Percentiles rank a stretch among this genome's conserved stretches.
Evolutionary conservation across 139 green algal species (phyloP).

Genomic region (Chlorella sp.): DNA sequence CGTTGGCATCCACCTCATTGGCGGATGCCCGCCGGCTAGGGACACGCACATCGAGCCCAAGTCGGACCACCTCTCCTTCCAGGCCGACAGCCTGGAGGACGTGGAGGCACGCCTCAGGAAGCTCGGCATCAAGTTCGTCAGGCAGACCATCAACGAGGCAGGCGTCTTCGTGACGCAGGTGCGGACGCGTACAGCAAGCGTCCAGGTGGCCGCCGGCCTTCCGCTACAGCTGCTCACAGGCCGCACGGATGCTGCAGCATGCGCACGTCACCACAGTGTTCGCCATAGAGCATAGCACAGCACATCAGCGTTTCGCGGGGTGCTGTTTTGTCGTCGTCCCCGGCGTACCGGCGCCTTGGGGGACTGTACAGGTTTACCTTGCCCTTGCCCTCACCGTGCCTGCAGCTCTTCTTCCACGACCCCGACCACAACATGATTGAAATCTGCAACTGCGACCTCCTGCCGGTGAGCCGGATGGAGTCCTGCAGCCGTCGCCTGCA

Average conservation of each 20-base stretch:
- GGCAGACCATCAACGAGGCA: constrained; percentile 24
- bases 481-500: too few species aligned
- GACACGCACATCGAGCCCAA: constrained; percentile 48
- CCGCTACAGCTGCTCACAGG: too few species aligned
- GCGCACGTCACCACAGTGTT: too few species aligned
- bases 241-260: too few species aligned
- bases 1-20: constrained; percentile 69
- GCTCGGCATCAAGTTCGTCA: constrained; percentile 28
- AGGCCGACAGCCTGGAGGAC: constrained; percentile 31
- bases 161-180: constrained; percentile 26
- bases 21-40: constrained; percentile 22
- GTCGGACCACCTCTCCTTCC: constrained; percentile 66
- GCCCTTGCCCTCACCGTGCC: too few species aligned
- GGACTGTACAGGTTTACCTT: too few species aligned
- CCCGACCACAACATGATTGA: constrained; percentile 71
- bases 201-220: too few species aligned
- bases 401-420: constrained; percentile 68
- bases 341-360: too few species aligned
- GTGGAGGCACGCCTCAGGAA: constrained; percentile 28
- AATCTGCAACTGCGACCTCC: constrained; percentile 60
- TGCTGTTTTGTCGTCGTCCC: too few species aligned
- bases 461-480: constrained; percentile 51
- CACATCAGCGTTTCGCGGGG: too few species aligned
- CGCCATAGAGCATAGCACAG: too few species aligned
- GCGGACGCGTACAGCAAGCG: not conserved